phyloP scores from a whole-genome alignment of 805 yeast species.

The Metahyphopichia silvanorum region DNA sequence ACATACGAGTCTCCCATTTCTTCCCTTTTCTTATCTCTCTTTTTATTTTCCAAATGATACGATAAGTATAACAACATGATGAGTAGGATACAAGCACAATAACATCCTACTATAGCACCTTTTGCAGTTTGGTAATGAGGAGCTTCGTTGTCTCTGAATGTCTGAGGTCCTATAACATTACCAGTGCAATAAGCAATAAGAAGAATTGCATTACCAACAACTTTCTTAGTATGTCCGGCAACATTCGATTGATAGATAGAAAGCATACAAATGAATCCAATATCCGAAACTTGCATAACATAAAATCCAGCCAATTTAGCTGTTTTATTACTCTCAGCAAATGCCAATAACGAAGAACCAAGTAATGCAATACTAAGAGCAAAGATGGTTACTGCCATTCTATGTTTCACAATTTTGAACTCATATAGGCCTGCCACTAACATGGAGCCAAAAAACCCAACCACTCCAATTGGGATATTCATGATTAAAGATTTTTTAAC shows the following conservation, averaged over 20 bases:
- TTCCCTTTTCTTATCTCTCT: slow-evolving; percentile 11
- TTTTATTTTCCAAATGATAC: slow-evolving; percentile 9
- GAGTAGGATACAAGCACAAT: too few species aligned
- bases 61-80: slow-evolving; percentile 2
- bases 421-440: slow-evolving; percentile 4
- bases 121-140: slow-evolving; percentile 43
- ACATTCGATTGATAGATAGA: neutral
- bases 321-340: neutral
- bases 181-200: slow-evolving; percentile 7
- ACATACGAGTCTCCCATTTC: slow-evolving; percentile 16
- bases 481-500: slow-evolving; percentile 13
- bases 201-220: slow-evolving; percentile 3
- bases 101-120: slow-evolving; percentile 35
- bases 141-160: slow-evolving; percentile 41
- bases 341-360: neutral
- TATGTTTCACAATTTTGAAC: neutral
- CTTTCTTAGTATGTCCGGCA: slow-evolving; percentile 8
- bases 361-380: neutral
- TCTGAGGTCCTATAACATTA: slow-evolving; percentile 36
- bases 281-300: neutral
- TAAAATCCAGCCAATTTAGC: neutral
- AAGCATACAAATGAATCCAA: neutral
- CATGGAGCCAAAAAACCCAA: neutral
- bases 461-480: slow-evolving; percentile 10
- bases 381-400: neutral